phyloP scores from a whole-genome alignment of 2,329 filamentous ascomycete genomes.

The Lasiodiplodia sp. region DNA sequence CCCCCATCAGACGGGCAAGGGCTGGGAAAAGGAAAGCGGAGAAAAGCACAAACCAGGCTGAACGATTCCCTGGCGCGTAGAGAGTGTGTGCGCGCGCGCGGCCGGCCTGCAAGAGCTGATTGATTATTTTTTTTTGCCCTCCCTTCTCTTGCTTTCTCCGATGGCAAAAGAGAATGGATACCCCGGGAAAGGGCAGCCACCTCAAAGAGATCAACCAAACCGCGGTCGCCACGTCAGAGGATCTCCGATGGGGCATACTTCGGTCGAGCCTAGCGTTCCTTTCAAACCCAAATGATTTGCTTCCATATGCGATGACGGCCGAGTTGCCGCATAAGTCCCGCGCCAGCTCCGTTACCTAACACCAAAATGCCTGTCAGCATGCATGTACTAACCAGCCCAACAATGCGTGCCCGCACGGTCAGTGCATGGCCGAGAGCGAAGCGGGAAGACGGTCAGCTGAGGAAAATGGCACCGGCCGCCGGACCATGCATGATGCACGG shows the following conservation, averaged over 20 bases:
- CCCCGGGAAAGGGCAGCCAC: slow-evolving; percentile 44
- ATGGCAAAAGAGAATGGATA: slow-evolving; percentile 46
- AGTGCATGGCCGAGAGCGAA: slow-evolving; percentile 44
- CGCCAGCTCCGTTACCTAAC: slow-evolving; percentile 50
- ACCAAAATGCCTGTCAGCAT: slow-evolving; percentile 51
- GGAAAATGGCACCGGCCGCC: slow-evolving; percentile 42
- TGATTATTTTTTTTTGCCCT: slow-evolving; percentile 5
- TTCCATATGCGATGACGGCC: slow-evolving; percentile 53
- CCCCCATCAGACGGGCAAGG: neutral
- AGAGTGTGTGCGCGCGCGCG: neutral
- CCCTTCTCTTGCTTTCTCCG: slow-evolving; percentile 35
- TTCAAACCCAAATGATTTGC: slow-evolving; percentile 52
- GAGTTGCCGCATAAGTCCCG: slow-evolving; percentile 52
- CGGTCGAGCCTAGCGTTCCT: slow-evolving; percentile 55
- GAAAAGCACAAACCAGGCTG: slow-evolving; percentile 42
- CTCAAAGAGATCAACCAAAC: slow-evolving; percentile 51
- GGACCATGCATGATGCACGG: slow-evolving; percentile 49
- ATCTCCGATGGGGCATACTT: slow-evolving; percentile 57
- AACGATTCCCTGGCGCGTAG: slow-evolving; percentile 28
- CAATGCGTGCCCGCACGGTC: slow-evolving; percentile 48
- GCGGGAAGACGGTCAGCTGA: slow-evolving; percentile 49
- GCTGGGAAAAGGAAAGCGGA: slow-evolving; percentile 36
- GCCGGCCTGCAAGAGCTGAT: neutral
- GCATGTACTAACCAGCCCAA: slow-evolving; percentile 50
- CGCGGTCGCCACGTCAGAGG: slow-evolving; percentile 60